Percentiles rank a stretch among this genome's conserved stretches.
Evolutionary conservation across 345 rosid species (phyloP).

Genomic region (Raphanus sativus): DNA sequence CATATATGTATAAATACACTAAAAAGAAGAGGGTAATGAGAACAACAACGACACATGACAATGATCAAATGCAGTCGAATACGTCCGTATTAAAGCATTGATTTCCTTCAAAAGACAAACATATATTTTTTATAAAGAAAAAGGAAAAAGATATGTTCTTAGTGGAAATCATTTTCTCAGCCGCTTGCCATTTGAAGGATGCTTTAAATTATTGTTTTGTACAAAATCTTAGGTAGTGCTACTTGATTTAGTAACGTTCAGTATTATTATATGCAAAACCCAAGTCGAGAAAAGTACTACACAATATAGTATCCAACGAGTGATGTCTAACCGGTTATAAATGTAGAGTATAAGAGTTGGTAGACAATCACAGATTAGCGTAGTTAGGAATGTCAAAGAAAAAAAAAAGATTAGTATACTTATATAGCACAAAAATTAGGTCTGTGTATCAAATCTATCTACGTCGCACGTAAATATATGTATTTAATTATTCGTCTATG

Average conservation of each 20-base stretch:
- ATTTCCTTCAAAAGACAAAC: not conserved
- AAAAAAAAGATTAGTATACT: not conserved
- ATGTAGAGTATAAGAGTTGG: not conserved
- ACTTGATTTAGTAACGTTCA: constrained; percentile 26
- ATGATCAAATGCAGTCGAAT: constrained; percentile 11
- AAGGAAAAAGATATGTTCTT: not conserved
- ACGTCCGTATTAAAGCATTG: constrained; percentile 10
- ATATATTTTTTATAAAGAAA: too few relatives aligned
- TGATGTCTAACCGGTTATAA: not conserved
- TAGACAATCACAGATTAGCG: not conserved
- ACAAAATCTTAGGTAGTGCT: constrained; percentile 30
- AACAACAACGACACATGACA: constrained; percentile 7
- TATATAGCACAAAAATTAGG: not conserved
- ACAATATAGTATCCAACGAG: constrained; percentile 5
- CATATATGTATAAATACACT: too few relatives aligned
- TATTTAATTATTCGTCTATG: too few relatives aligned
- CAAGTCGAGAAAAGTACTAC: not conserved
- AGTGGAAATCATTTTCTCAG: constrained; percentile 12
- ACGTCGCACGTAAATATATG: too few relatives aligned
- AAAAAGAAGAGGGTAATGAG: not conserved
- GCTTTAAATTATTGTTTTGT: constrained; percentile 18
- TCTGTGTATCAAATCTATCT: not conserved
- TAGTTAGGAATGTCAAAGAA: not conserved
- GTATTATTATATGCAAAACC: constrained; percentile 27
- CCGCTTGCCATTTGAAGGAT: constrained; percentile 28